These are phyloP conservation scores for Abelmoschus esculentus DNA, from an alignment of 345 rosid species.

Conservation along the genomic window DNA sequence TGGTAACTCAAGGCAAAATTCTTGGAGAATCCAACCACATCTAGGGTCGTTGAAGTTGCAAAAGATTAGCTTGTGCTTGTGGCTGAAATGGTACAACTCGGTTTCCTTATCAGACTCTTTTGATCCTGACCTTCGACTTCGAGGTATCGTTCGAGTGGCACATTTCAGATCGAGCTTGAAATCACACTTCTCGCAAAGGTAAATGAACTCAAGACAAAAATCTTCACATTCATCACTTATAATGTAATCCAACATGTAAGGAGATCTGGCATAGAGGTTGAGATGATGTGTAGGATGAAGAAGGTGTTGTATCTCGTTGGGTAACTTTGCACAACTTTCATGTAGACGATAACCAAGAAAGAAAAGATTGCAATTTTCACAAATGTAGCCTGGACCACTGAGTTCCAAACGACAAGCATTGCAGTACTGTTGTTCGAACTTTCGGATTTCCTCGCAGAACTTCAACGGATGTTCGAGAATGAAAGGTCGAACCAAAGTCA, in stretches of 20 bases:
- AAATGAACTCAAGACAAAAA: neutral
- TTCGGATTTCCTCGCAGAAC: neutral
- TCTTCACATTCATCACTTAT: neutral
- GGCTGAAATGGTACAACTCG: neutral
- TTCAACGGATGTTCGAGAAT: neutral
- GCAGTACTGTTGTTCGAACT: neutral
- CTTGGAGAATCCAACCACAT: neutral
- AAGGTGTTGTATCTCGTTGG: neutral
- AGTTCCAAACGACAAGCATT: neutral
- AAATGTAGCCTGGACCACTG: neutral
- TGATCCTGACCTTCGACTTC: neutral
- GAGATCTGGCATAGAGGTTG: neutral
- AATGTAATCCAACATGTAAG: too few relatives aligned
- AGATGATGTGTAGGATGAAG: slow-evolving; percentile 6
- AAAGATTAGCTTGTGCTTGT: neutral
- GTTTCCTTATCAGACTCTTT: neutral
- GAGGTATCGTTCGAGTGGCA: neutral
- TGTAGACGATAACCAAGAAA: neutral
- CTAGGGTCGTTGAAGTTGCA: neutral
- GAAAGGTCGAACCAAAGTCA: neutral
- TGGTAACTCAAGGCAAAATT: neutral
- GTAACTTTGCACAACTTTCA: neutral
- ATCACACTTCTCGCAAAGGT: neutral
- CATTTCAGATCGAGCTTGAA: slow-evolving; percentile 3
- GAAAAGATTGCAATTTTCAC: neutral